phyloP scores from a whole-genome alignment of 164 flowering plant genomes.

The grape (Vitis vinifera) region DNA sequence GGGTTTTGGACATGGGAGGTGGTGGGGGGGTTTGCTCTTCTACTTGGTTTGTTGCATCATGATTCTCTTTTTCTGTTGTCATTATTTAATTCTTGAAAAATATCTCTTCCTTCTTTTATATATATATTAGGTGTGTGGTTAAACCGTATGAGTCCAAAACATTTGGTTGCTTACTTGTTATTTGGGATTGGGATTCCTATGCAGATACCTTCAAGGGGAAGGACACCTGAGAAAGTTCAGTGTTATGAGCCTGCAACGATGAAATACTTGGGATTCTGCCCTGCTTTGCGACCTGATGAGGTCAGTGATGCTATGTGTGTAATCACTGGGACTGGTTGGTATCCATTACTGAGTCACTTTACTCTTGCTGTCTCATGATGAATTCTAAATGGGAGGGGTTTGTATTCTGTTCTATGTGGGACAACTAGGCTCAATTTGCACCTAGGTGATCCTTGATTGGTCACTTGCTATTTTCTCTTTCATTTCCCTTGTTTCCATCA shows the following conservation, averaged over 20 bases:
- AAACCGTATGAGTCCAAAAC: no score
- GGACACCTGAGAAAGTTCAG: constrained; percentile 65
- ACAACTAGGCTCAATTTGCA: no score
- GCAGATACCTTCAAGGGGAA: constrained; percentile 88
- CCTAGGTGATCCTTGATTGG: no score
- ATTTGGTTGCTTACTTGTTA: background rate
- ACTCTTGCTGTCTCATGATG: background rate
- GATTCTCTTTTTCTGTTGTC: no score
- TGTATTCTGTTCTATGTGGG: no score
- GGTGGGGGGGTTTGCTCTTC: no score
- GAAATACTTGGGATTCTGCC: constrained; percentile 87
- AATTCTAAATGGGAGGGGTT: background rate
- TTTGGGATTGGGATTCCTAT: constrained; percentile 13
- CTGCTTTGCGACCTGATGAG: constrained; percentile 78
- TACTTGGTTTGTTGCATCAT: no score
- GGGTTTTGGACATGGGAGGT: no score
- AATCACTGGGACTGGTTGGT: background rate
- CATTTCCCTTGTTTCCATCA: no score
- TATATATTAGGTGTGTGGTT: background rate
- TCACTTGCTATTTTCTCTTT: no score
- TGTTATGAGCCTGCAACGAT: constrained; percentile 99
- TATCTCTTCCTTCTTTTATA: no score
- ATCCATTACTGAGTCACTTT: background rate
- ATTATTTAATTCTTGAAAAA: no score
- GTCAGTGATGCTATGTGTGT: constrained; percentile 33